Evolutionary conservation across 148 eudicot genomes (phyloP), one percentile per base, ranked within the genome.

Genomic region (Arbutus unedo): DNA sequence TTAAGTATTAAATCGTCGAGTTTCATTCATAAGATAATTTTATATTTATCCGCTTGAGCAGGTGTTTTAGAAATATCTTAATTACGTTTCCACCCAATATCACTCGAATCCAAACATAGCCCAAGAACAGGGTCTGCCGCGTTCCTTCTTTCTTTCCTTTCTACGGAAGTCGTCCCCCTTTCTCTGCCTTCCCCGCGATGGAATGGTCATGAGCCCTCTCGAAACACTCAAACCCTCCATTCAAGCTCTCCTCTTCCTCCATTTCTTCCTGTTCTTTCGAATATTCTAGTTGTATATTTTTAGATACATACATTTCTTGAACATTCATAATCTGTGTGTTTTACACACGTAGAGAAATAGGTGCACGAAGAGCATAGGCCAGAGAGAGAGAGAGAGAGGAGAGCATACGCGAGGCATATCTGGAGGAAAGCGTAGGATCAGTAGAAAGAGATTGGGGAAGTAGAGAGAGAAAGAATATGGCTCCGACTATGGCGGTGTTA

Each of bases 401-500:
- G 38, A 0, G 38, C 38, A 31, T 31, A 31, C 38, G 38, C 1
- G 38, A 31, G 38, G 38, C 38, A 31, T 31, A 31, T 31, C 38
- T 31, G 38, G 38, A 50, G 7, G 0, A 2, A 68, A 68, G 45
- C 0, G 16, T 68, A 25, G 73, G 18, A 2, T 14, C 31, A 13
- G 5, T 68, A 0, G 8, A 31, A 11, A 45, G 38, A 68, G 74
- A 41, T 68, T 68, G 70, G 25, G 25, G 6, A 38, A 41, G 18
- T 5, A 64, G 75, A 77, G 23, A 84, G 79, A 85, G 84, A 86
- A 43, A 71, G 54, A 79, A 80, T n/a, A 91, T 91, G 91, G 70
- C 88, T 47, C 87, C 89, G 56, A 75, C 81, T 45, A 85, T 84
- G 45, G 73, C 82, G 8, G 51, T 13, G n/a, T 83, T 62, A 45